Base-by-base conservation (phyloP, 2,329 filamentous ascomycete species). In the Penicillium verrucosum region DNA sequence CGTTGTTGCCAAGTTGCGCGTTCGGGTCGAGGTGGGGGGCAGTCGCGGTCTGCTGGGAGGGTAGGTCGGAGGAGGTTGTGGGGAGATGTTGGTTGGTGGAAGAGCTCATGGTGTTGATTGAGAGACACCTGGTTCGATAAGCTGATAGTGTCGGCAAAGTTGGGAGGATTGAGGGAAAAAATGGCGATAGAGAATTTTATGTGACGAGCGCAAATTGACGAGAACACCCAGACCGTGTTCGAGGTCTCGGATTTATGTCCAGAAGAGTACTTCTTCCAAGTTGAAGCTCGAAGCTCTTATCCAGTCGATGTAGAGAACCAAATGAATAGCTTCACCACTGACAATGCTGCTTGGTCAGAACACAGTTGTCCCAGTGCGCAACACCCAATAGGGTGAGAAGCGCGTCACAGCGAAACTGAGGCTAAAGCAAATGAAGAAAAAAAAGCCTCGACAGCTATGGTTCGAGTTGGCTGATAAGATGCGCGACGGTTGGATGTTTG, bases 401-500 rank as follows among this genome's bases (percentile, higher is more conserved):
- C 45, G 55, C 54, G 59, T 51, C 42, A 41, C 37, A 52, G 32
- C 18, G 32, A 18, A 52, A 46, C 51, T 38, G 48, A 40, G 14
- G 3, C 16, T 9, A 36, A 51, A 48, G 32, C 42, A 34, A 55
- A 37, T 29, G 5, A 32, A 34, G 21, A 10, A n/a, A 5, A 18
- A 29, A 38, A 36, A 43, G 21, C 29, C 18, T 49, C 48, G 42
- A 21, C 27, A 64, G 42, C 61, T 60, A 62, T 53, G 21, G 60
- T 21, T 52, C n/a, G 40, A 18, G 8, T 52, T 40, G 61, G 51
- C 55, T 59, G 64, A 65, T 68, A 66, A 70, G 65, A 63, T 56
- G 59, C 52, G 57, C 60, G 65, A 62, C 61, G 49, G 55, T 56
- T 54, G 63, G 68, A 60, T 72, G 70, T 74, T 74, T 73, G 70